These are phyloP conservation scores for Dictyostelium purpureum DNA, from an alignment of 78 protist genomes.

Conservation along the genomic window DNA sequence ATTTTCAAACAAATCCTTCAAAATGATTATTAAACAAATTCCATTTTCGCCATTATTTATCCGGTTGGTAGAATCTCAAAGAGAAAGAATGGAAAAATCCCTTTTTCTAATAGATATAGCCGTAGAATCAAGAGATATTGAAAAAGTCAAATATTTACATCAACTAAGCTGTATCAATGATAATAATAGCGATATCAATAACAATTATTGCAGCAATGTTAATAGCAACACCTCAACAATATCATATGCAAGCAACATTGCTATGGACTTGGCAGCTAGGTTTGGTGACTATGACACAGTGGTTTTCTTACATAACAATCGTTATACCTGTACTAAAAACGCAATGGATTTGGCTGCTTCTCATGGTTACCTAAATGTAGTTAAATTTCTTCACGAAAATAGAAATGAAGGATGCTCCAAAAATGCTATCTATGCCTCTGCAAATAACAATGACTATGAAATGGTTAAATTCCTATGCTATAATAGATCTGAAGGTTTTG, in stretches of 20 bases:
- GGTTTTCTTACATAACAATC: constrained; percentile 8
- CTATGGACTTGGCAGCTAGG: neutral
- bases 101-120: neutral
- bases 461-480: constrained; percentile 12
- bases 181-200: neutral
- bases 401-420: constrained; percentile 19
- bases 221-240: neutral
- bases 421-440: constrained; percentile 21
- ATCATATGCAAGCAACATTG: neutral
- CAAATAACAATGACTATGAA: neutral
- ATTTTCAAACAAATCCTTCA: neutral
- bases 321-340: neutral
- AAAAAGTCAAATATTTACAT: neutral
- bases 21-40: neutral
- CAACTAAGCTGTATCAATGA: neutral
- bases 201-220: neutral
- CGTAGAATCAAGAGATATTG: neutral
- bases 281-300: constrained; percentile 3
- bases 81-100: constrained; percentile 1
- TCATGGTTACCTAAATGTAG: neutral
- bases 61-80: neutral
- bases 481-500: neutral
- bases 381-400: constrained; percentile 28
- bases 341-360: neutral
- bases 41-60: neutral